Percentiles rank a stretch among this genome's conserved stretches.
Evolutionary conservation across 1,284 basidiomycete species (phyloP).

Genomic region (Gomphus sp.): DNA sequence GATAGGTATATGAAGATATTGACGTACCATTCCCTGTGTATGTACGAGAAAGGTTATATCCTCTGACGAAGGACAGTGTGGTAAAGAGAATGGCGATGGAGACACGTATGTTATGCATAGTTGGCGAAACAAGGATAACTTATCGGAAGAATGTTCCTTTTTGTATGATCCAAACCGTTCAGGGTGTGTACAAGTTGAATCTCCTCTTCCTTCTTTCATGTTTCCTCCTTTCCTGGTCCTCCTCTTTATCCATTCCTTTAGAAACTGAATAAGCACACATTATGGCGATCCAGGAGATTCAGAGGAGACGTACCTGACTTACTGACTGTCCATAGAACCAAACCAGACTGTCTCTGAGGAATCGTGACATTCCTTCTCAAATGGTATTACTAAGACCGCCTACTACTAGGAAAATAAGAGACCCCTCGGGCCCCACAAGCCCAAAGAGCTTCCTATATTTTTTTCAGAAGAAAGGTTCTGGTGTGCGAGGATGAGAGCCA

Average conservation of each 20-base stretch:
- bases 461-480: too few relatives aligned
- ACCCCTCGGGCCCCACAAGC: too few relatives aligned
- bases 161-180: neutral
- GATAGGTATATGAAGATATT: neutral
- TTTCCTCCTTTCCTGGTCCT: neutral
- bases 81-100: neutral
- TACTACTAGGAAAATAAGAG: too few relatives aligned
- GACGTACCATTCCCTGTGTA: conserved; percentile 2
- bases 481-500: too few relatives aligned
- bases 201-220: too few relatives aligned
- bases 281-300: neutral
- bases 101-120: neutral
- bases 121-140: neutral
- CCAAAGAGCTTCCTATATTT: too few relatives aligned
- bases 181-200: too few relatives aligned
- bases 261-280: neutral
- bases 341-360: too few relatives aligned
- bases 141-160: neutral
- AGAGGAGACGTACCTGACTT: neutral
- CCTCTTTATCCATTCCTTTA: neutral
- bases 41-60: neutral
- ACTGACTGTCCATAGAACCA: too few relatives aligned
- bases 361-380: too few relatives aligned
- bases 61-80: neutral
- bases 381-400: too few relatives aligned